Evolutionary conservation across 2,329 filamentous ascomycete species (phyloP), one percentile per base, ranked within the genome.

Genomic region (Cladorrhinum sp.): DNA sequence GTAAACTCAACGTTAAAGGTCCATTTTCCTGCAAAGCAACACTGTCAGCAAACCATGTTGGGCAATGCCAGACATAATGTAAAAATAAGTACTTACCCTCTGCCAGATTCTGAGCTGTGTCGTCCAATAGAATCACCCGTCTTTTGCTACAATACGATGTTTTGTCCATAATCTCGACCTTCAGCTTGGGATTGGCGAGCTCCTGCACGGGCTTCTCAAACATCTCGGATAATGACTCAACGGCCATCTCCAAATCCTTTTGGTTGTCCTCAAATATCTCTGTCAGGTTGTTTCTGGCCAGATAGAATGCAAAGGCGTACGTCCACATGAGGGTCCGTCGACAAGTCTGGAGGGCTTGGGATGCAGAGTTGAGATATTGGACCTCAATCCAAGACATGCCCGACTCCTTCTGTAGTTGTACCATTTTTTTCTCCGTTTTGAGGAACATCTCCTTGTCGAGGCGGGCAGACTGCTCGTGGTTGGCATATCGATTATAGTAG

Each of bases 311-410:
- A 76, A 99, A 99, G 0, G 95, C 95, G 70, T 99, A 99, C 0
- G 95, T 99, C 95, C 95, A 99, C 78, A 99, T 99, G 4, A 99
- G 81, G 0, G 95, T 99, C 77, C 98, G 93, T n/a, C 95, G 90
- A 75, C 95, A 99, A 51, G 92, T 92, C 77, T 98, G 93, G 16
- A 99, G 83, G 2, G 93, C 92, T 72, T 96, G 92, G 0, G 93
- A 96, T 0, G 95, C 95, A 1, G 91, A 89, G 70, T 96, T 91
- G 22, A 99, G 84, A 73, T 98, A 99, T 72, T 99, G 95, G 6
- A 99, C 95, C 73, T 99, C 95, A 62, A 99, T 99, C 95, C 95
- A 99, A 0, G 93, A 97, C 86, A 99, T 92, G 64, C 92, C 92
- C 0, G 93, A 97, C 25, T 92, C 87, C 41, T 90, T 92, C 75